Evolutionary conservation across 208 protist genomes (phyloP).

Genomic region (Strigomonas galati): DNA sequence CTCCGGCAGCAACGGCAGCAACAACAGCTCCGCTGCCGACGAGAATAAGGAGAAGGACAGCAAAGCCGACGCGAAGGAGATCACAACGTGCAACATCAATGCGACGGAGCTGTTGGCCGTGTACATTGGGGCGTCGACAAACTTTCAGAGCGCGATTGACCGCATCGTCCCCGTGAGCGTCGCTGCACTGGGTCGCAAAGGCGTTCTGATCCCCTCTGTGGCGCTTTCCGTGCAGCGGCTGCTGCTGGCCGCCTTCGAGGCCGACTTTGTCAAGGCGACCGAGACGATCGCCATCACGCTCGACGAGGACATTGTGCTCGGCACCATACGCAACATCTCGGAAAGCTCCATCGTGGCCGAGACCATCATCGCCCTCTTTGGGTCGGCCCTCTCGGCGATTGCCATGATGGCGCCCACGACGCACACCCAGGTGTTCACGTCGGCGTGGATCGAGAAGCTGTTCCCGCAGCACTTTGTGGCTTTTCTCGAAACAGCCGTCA

Average conservation of each 20-base stretch:
- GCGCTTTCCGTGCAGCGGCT: constrained; percentile 51
- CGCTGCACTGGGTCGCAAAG: constrained; percentile 13
- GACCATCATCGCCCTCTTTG: constrained; percentile 65
- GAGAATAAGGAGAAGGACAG: background rate
- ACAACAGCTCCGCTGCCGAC: background rate
- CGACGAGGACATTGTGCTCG: constrained; percentile 31
- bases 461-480: constrained; percentile 36
- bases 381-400: constrained; percentile 35
- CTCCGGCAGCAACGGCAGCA: background rate
- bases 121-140: constrained; percentile 20
- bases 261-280: constrained; percentile 41
- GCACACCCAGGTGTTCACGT: constrained; percentile 40
- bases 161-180: constrained; percentile 21
- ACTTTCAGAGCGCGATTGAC: constrained; percentile 11
- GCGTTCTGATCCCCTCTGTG: constrained; percentile 20
- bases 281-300: constrained; percentile 39
- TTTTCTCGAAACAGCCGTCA: constrained; percentile 28
- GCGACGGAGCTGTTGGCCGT: constrained; percentile 32
- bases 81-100: constrained; percentile 8
- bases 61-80: background rate
- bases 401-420: constrained; percentile 44
- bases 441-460: constrained; percentile 36
- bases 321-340: constrained; percentile 31
- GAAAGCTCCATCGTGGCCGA: constrained; percentile 50
- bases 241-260: constrained; percentile 59